Evolutionary conservation across 805 yeast genomes (phyloP), one percentile per base, ranked within the genome.

Genomic region (Cyberlindnera lachancei): DNA sequence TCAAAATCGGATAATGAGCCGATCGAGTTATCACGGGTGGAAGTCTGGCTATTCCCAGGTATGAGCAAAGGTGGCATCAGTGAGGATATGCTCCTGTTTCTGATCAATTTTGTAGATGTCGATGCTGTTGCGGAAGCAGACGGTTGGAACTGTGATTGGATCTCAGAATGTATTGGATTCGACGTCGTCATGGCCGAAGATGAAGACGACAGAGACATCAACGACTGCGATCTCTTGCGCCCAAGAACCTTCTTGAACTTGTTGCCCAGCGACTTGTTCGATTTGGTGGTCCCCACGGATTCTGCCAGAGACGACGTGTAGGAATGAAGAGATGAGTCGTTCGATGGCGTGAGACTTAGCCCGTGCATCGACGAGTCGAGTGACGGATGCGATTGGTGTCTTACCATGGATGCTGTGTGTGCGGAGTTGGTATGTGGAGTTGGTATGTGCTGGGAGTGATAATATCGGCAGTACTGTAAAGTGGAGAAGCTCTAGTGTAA

Each of bases 11-110:
- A 41, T 7, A 47, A 22, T 10, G 42, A 36, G 3, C 52, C 44
- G 11, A 48, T 41, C 16, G 54, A 49, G 33, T 45, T 48, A 18
- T 49, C 53, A 10, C 54, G 30, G 17, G 50, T 41, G 18, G 36
- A 36, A 8, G 36, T 23, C 23, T 30, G 26, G 27, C 27, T 30
- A n/a, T n/a, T n/a, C 12, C 17, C 15, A 5, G 32, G 18, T 15
- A 15, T 10, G 9, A 30, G 32, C 10, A 13, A 6, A 7, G 30
- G 25, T 13, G 36, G 36, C 5, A 35, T 3, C 14, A 36, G 13
- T 7, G 39, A 19, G 10, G 15, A 14, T 30, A 25, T 18, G 24
- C 29, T 30, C 15, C 15, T 25, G 34, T 25, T 30, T 14, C 28
- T 19, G 9, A 12, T 10, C 6, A 25, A 17, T 11, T 18, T 27